These are phyloP conservation scores for Pseudocercospora eumusae DNA, from an alignment of 2,329 filamentous ascomycete species.

Conservation along the genomic window DNA sequence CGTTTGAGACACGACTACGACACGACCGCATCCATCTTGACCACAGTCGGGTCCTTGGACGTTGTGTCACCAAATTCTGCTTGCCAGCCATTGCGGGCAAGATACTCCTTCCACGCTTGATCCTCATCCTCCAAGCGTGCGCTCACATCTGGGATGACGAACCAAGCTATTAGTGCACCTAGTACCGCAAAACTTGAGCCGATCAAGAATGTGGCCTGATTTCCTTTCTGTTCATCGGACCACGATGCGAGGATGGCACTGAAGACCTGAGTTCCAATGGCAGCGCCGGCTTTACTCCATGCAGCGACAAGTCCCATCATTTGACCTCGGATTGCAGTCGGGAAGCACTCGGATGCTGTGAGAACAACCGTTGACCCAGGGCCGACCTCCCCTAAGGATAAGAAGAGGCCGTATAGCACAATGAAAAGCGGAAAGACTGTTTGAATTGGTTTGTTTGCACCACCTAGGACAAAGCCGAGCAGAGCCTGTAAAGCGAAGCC, in stretches of 20 bases:
- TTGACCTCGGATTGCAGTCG: conserved; percentile 79
- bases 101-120: conserved; percentile 19
- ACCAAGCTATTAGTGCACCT: conserved; percentile 64
- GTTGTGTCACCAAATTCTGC: conserved; percentile 19
- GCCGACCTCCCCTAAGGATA: conserved; percentile 74
- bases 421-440: conserved; percentile 56
- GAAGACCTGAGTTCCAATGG: conserved; percentile 80
- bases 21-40: conserved; percentile 17
- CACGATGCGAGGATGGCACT: conserved; percentile 62
- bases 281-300: conserved; percentile 70
- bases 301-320: conserved; percentile 70
- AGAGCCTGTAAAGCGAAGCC: conserved; percentile 72
- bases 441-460: conserved; percentile 49
- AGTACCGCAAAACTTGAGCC: conserved; percentile 72
- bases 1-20: conserved; percentile 14
- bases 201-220: conserved; percentile 86
- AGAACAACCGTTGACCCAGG: conserved; percentile 68
- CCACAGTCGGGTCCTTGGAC: conserved; percentile 13
- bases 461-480: conserved; percentile 84
- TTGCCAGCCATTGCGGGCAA: conserved; percentile 18
- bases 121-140: conserved; percentile 20
- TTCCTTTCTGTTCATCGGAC: conserved; percentile 53
- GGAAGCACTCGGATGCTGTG: conserved; percentile 79
- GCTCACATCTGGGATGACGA: conserved; percentile 44
- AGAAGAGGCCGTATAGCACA: conserved; percentile 74